Conservation (phyloP, 805 yeast genomes). For the Yarrowia porcina region DNA sequence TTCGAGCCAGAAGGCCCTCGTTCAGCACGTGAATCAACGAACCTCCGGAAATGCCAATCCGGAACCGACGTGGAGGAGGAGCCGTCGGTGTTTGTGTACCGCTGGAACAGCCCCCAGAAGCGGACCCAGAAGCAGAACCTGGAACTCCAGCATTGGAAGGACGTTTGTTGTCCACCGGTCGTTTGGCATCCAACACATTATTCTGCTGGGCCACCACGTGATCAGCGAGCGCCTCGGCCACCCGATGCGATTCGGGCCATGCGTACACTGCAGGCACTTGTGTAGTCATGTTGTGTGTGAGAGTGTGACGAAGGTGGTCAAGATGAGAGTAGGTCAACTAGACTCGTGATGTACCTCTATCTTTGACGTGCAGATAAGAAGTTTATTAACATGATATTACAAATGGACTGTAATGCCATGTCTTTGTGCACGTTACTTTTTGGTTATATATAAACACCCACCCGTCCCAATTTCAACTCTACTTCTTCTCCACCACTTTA, state of each 20-base stretch:
- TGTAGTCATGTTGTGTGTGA: conserved; percentile 61
- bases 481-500: not conserved
- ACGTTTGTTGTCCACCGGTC: not conserved
- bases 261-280: conserved; percentile 92
- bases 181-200: conserved; percentile 47
- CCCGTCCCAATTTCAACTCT: too few relatives aligned
- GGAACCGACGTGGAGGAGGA: conserved; percentile 60
- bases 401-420: too few relatives aligned
- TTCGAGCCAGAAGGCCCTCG: conserved; percentile 76
- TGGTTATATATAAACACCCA: not conserved
- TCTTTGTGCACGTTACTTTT: too few relatives aligned
- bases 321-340: not conserved
- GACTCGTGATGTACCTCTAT: conserved; percentile 4
- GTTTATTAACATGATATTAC: not conserved
- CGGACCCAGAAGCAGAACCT: too few relatives aligned
- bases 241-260: conserved; percentile 83
- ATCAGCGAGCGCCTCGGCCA: conserved; percentile 96
- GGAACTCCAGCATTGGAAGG: conserved; percentile 7
- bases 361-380: conserved; percentile 22
- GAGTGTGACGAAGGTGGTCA: not conserved
- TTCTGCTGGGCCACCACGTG: conserved; percentile 89
- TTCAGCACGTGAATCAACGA: conserved; percentile 80
- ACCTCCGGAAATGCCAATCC: conserved; percentile 91
- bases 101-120: too few relatives aligned
- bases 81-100: conserved; percentile 35